Conservation (phyloP, 331 rosid genomes). For the Rhamnella rubrinervis region DNA sequence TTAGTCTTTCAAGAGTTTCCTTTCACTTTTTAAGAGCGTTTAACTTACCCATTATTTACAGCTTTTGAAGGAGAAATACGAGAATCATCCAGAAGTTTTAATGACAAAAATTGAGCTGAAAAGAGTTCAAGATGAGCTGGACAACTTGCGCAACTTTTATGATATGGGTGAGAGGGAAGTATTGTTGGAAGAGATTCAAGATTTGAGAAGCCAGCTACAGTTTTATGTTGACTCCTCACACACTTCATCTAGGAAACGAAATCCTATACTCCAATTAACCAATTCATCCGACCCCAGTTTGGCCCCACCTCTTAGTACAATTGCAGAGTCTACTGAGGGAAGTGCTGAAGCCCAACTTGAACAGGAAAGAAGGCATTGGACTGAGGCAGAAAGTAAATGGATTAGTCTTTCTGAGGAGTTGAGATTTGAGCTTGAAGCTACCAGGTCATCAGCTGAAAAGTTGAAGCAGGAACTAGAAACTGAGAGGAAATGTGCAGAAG, state of each 20-base stretch:
- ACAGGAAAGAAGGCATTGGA: slow-evolving; percentile 80
- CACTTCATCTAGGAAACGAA: slow-evolving; percentile 52
- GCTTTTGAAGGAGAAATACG: slow-evolving; percentile 82
- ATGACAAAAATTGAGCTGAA: slow-evolving; percentile 77
- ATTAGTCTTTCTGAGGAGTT: slow-evolving; percentile 82
- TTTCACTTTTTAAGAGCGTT: slow-evolving; percentile 12
- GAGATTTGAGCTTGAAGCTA: slow-evolving; percentile 79
- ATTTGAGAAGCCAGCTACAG: slow-evolving; percentile 87
- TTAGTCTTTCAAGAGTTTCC: slow-evolving; percentile 19
- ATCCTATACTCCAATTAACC: slow-evolving; percentile 64
- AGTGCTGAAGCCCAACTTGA: slow-evolving; percentile 53
- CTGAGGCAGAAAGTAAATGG: slow-evolving; percentile 91
- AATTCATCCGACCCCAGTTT: slow-evolving; percentile 45
- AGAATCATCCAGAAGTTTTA: slow-evolving; percentile 90
- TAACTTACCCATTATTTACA: slow-evolving; percentile 39
- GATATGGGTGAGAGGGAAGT: slow-evolving; percentile 92
- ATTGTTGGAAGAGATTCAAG: slow-evolving; percentile 89
- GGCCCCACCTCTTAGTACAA: slow-evolving; percentile 50
- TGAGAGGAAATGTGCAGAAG: slow-evolving; percentile 81
- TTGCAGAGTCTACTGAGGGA: slow-evolving; percentile 48
- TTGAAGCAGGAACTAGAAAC: slow-evolving; percentile 67
- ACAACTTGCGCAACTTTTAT: slow-evolving; percentile 60
- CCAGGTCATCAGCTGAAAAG: slow-evolving; percentile 68
- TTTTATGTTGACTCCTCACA: slow-evolving; percentile 70
- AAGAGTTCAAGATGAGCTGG: slow-evolving; percentile 71